Base-by-base conservation (phyloP, 768 basidiomycete genomes). In the Stropharia rugosoannulata region DNA sequence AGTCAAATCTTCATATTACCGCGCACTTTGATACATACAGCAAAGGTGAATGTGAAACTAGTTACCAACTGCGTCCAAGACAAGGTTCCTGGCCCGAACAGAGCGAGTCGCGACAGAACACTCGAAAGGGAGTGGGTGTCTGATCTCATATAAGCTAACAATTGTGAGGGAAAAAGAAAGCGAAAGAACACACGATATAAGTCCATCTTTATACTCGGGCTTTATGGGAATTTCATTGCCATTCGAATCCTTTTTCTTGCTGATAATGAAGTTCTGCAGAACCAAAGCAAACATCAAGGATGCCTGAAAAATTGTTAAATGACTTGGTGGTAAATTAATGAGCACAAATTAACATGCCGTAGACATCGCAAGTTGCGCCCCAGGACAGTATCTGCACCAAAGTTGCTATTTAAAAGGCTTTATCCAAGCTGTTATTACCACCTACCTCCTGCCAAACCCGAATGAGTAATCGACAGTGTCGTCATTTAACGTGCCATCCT, bases 371-470 rank as follows among this genome's bases (percentile, higher is more conserved):
- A 64, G 43, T 29, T 65, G 55, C 15, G 57, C 42, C 8, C 63
- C 65, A 29, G 58, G 53, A 44, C 62, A 65, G 8, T 57, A 32
- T 32, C 29, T 32, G 6, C 29, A 32, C 22, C 22, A 22, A 22
- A 22, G 22, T 22, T 22, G 22, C 22, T 22, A 22, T 22, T 22
- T 22, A 22, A 22, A n/a, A 22, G 29, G 29, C 29, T 32, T 32
- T 32, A 10, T 10, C 7, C 29, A 32, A 1, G 29, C 7, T 32
- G 5, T 7, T 1, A 32, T 5, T 10, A n/a, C 0, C 18, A 19
- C 62, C 19, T 22, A 68, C 69, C 69, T 61, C 32, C 68, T 63
- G 11, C 68, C 67, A 48, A 68, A 70, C 5, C 69, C 67, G 59
- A 68, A 70, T 4, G 57, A 54, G 42, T 62, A 66, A 27, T 37